Base-by-base conservation (phyloP, 2,329 filamentous ascomycete genomes). In the Clonostachys rosea region DNA sequence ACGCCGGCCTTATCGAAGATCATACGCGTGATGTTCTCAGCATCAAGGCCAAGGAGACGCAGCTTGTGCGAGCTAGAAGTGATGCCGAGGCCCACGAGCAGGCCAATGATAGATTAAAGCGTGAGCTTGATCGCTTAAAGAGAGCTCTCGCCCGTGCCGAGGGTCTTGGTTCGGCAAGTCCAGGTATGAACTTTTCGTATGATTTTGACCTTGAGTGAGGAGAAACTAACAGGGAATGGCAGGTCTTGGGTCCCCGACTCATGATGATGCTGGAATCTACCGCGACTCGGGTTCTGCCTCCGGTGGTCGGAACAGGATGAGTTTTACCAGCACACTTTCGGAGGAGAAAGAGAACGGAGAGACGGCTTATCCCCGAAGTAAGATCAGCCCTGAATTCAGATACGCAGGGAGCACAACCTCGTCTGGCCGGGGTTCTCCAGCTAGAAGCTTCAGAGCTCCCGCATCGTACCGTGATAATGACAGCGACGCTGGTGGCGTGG, bases 41-140 rank as follows among this genome's bases (percentile, higher is more conserved):
- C 56, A 95, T 99, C 70, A 97, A 97, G 66, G 94, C 94, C 13
- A 99, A 99, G 68, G 94, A 99, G 66, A 97, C 94, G 4, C 94
- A 99, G 59, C 79, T 99, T 6, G 92, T 97, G 10, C 86, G 94
- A 41, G 91, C 94, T 11, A 81, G 91, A 47, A 91, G 88, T 54
- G 94, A 99, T 59, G 88, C 87, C 34, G 92, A 97, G 64, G 84
- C 89, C 1, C 89, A 91, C 0, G 91, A 96, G 62, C 85, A 91
- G 58, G 86, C 84, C 49, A 91, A 94, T 45, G 89, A 94, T 51
- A 86, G 89, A 48, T 79, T 96, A 46, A 79, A 87, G 52, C 83
- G 91, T 46, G 94, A 99, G 68, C 86, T 96, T 42, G 94, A 99
- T 55, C 82, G 94, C 46, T 75, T 99, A 50, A 97, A 97, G 78